Percentiles rank a stretch among this genome's conserved stretches.
Evolutionary conservation across 192 early-diverging fungal genomes (phyloP).

Genomic region (Podila minutissima): DNA sequence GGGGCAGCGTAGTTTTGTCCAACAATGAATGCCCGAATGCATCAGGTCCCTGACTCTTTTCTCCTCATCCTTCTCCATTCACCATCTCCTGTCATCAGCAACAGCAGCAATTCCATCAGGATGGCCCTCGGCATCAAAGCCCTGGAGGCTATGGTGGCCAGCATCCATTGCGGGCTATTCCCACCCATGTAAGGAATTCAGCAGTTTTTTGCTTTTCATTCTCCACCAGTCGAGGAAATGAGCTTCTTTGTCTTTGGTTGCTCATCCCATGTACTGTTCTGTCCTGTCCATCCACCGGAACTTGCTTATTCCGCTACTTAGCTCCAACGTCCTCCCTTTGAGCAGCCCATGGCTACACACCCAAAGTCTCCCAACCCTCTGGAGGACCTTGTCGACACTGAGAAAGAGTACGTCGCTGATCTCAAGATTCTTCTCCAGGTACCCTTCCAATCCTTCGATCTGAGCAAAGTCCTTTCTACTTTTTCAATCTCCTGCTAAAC

Average conservation of each 20-base stretch:
- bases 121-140: not conserved
- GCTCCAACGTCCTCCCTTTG: slow-evolving; percentile 46
- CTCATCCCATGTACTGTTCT: not conserved
- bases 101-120: slow-evolving; percentile 5
- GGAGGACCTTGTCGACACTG: slow-evolving; percentile 63
- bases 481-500: not conserved
- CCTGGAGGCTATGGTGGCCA: not conserved
- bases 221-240: not conserved
- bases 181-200: slow-evolving; percentile 24
- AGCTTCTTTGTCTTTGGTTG: not conserved
- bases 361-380: slow-evolving; percentile 54
- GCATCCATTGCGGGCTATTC: slow-evolving; percentile 18
- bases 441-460: not conserved
- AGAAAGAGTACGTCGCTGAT: slow-evolving; percentile 61
- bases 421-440: slow-evolving; percentile 64
- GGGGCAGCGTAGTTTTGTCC: too few relatives aligned
- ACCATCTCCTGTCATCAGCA: not conserved
- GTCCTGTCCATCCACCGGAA: not conserved
- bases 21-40: not conserved
- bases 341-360: slow-evolving; percentile 39
- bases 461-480: not conserved
- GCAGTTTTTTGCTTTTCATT: not conserved
- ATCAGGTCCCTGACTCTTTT: not conserved
- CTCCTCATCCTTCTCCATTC: not conserved
- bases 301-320: not conserved